phyloP scores from a whole-genome alignment of 2,329 filamentous ascomycete species.

The Colletotrichum cuscutae region DNA sequence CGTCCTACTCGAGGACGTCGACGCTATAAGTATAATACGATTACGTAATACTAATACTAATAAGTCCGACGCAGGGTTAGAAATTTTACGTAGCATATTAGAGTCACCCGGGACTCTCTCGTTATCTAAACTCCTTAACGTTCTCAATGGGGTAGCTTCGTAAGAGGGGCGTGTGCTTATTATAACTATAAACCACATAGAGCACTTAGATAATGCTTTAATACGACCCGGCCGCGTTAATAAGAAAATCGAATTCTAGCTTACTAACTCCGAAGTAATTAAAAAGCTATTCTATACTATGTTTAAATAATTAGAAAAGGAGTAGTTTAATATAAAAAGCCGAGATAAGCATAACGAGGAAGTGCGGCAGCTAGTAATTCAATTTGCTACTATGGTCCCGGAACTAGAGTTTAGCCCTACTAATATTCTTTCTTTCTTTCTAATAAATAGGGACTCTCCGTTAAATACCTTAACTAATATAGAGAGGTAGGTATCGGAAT shows the following conservation, averaged over 20 bases:
- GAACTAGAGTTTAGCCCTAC: slow-evolving; percentile 1
- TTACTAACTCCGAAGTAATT: not conserved
- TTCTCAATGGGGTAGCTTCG: slow-evolving; percentile 37
- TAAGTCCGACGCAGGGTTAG: not conserved
- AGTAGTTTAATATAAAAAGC: not conserved
- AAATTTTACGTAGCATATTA: not conserved
- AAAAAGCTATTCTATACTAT: not conserved
- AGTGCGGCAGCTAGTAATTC: not conserved
- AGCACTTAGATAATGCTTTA: slow-evolving; percentile 38
- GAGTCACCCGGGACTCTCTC: slow-evolving; percentile 12
- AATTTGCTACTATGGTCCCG: not conserved
- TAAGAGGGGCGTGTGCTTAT: slow-evolving; percentile 39
- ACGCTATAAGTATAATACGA: slow-evolving; percentile 23
- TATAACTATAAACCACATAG: slow-evolving; percentile 40
- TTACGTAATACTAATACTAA: not conserved
- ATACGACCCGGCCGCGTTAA: slow-evolving; percentile 61
- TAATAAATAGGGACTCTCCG: not conserved
- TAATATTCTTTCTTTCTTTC: not conserved
- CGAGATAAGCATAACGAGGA: not conserved
- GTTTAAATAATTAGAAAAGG: not conserved
- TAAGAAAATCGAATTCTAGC: slow-evolving; percentile 56
- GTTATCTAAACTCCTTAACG: slow-evolving; percentile 38
- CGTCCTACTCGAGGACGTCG: no score
- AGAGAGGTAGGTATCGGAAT: no score
- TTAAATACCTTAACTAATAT: no score